Base-by-base conservation (phyloP, 352 stramenopile genomes). In the Globisporangium nodosum region DNA sequence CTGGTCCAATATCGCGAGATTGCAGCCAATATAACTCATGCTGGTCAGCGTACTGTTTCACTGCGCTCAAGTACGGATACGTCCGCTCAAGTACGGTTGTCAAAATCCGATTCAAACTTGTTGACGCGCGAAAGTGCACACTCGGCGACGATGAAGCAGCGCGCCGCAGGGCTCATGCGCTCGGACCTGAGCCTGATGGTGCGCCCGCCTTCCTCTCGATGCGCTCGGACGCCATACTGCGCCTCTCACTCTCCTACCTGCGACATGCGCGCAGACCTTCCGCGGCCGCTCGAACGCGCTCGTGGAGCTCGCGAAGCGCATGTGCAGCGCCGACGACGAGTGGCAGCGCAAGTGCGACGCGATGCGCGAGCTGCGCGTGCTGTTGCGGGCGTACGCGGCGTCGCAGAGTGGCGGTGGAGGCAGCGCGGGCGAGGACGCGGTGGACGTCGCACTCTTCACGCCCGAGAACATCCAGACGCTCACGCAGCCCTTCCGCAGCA, bases 331-430 rank as follows among this genome's bases (percentile, higher is more conserved):
- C 5, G 78, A 88, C 24, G 76, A 86, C 50, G 70, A 78, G 64
- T 88, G 78, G 75, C 69, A 78, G 52, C 71, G 81, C 56, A 83
- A 83, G 49, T 86, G 78, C 55, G 63, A 63, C 18, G 73, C 78
- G 42, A 72, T 88, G 54, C 60, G 59, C 15, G 73, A 83, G 52
- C 60, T 88, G 40, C 67, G 64, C 13, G 21, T n/a, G 18, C 33
- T 86, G 33, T 46, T 88, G 11, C 9, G 11, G 11, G 59, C 64
- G 27, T 71, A 70, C 43, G 60, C 59, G 12, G 48, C 47, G 24
- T 46, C 39, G 16, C 35, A 43, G 9, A 37, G 27, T 68, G 33
- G 18, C 24, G 31, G 15, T 5, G 31, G 27, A 33, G 54, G 40
- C 49, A 31, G n/a, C 27, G 12, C 35, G 35, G 35, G 9, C 11